Conservation (phyloP, 2,329 filamentous ascomycete genomes). For the Xylariaceae sp. region DNA sequence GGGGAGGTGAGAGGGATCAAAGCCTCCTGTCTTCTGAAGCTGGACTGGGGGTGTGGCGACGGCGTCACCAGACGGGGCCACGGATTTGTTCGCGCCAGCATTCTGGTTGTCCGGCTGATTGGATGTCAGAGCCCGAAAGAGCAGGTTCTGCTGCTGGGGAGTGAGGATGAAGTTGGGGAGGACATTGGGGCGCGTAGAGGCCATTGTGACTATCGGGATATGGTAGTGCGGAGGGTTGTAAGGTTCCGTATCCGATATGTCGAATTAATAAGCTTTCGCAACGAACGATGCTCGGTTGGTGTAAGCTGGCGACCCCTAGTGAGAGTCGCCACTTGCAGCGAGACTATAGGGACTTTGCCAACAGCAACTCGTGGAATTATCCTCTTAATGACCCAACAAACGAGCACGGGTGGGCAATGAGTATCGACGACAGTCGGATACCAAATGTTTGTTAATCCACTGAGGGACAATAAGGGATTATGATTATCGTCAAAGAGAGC, state of each 20-base stretch:
- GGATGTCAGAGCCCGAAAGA: constrained; percentile 72
- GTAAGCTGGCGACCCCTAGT: background rate
- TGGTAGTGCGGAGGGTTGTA: constrained; percentile 4
- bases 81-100: constrained; percentile 33
- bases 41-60: constrained; percentile 48
- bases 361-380: background rate
- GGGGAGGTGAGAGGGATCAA: constrained; percentile 50
- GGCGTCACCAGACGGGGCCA: constrained; percentile 45
- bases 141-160: constrained; percentile 70
- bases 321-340: background rate
- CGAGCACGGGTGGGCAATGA: too few species aligned
- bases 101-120: constrained; percentile 46
- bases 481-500: too few species aligned
- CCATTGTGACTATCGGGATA: constrained; percentile 38
- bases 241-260: background rate
- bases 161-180: constrained; percentile 64
- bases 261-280: background rate
- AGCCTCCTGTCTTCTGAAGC: constrained; percentile 36
- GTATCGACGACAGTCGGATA: too few species aligned
- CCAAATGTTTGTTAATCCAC: too few species aligned
- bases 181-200: constrained; percentile 43
- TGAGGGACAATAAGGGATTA: too few species aligned
- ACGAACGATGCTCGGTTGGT: background rate
- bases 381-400: too few species aligned
- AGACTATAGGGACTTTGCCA: too few species aligned